These are phyloP conservation scores for Biscogniauxia sp. DNA, from an alignment of 2,329 filamentous ascomycete genomes.

Conservation along the genomic window DNA sequence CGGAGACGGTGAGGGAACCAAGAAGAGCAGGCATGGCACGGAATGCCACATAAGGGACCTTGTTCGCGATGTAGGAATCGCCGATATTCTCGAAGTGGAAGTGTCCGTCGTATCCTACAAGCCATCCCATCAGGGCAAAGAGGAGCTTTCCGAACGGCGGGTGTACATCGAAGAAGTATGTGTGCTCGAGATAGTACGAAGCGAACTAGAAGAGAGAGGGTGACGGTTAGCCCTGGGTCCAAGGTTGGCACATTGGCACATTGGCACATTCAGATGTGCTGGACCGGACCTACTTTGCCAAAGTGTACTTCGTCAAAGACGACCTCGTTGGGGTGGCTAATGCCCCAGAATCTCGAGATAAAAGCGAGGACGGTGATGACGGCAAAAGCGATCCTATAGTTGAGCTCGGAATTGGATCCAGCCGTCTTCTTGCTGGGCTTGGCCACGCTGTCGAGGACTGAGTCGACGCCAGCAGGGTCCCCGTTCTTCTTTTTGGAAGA, in stretches of 20 bases:
- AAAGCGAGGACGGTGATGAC: constrained; percentile 84
- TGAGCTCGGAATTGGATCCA: constrained; percentile 62
- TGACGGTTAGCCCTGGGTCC: constrained; percentile 6
- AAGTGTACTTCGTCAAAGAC: constrained; percentile 99
- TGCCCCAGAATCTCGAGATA: constrained; percentile 91
- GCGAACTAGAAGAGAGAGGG: constrained; percentile 53
- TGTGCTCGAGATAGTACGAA: constrained; percentile 86
- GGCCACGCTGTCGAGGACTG: constrained; percentile 51
- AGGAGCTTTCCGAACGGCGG: constrained; percentile 97
- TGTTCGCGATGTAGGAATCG: constrained; percentile 95
- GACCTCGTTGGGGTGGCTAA: constrained; percentile 91
- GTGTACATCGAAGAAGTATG: constrained; percentile 99
- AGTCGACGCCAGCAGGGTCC: constrained; percentile 38
- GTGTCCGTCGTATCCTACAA: constrained; percentile 93
- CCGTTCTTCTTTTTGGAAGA: constrained; percentile 50
- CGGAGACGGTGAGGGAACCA: constrained; percentile 89
- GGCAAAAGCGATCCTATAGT: constrained; percentile 76
- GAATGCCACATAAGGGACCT: constrained; percentile 95
- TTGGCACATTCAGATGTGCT: background rate
- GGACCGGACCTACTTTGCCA: constrained; percentile 73
- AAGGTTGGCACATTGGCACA: background rate
- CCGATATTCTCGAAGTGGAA: constrained; percentile 99
- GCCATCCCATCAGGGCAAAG: constrained; percentile 95
- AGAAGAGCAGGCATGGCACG: constrained; percentile 89
- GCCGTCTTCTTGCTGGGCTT: constrained; percentile 40